Evolutionary conservation across 176 grass and related monocot species (phyloP).

Genomic region (Triticum monococcum): DNA sequence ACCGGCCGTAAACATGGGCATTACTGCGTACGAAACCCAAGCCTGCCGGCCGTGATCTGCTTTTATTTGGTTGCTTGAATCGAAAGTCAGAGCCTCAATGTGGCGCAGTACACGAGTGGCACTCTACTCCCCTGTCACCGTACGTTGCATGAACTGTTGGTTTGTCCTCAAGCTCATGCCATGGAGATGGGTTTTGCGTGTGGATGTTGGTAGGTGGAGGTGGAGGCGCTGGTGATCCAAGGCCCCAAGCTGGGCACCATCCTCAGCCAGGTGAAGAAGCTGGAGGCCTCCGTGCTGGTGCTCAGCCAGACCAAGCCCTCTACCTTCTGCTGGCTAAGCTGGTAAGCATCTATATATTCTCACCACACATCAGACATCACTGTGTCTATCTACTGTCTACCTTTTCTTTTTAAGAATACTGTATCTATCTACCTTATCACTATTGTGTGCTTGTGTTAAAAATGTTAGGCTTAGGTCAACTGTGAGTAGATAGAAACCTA

Average conservation of each 20-base stretch:
- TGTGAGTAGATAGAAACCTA: conserved; percentile 10
- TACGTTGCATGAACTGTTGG: conserved; percentile 27
- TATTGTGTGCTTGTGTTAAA: not conserved
- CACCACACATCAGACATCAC: not conserved
- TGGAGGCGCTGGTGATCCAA: conserved; percentile 78
- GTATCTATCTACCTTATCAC: conserved; percentile 1
- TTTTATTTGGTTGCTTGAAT: conserved; percentile 23
- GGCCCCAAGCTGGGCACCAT: conserved; percentile 67
- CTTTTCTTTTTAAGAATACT: not conserved
- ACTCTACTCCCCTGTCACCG: conserved; percentile 19
- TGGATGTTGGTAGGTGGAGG: conserved; percentile 67
- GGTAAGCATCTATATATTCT: conserved; percentile 16
- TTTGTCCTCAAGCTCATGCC: conserved; percentile 8
- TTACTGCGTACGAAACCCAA: not conserved
- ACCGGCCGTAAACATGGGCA: conserved; percentile 14
- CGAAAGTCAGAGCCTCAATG: conserved; percentile 25
- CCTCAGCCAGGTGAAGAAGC: conserved; percentile 81
- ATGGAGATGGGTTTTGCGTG: not conserved
- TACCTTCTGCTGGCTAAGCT: conserved; percentile 55
- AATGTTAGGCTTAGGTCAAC: conserved; percentile 41
- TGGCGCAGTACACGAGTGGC: not conserved
- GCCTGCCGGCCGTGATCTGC: not conserved
- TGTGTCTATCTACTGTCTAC: not conserved
- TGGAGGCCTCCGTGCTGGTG: conserved; percentile 79
- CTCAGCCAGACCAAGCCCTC: conserved; percentile 65